Base-by-base conservation (phyloP, 2,329 filamentous ascomycete species). In the Fusarium sp. region DNA sequence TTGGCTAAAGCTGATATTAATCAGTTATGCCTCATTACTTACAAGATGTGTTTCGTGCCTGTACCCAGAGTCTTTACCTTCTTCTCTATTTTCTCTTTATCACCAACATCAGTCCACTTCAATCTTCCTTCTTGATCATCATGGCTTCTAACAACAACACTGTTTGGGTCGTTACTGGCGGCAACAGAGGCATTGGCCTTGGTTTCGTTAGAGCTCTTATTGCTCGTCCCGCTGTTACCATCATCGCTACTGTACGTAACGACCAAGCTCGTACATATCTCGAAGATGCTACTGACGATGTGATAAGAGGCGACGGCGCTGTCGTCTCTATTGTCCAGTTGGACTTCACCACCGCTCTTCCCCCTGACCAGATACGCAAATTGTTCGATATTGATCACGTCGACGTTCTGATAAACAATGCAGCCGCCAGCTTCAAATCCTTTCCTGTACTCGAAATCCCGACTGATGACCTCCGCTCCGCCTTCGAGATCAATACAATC, bases 331-430 rank as follows among this genome's bases (percentile, higher is more conserved):
- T 84, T 7, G 72, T 84, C 28, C 78, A 81, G 50, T 76, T 86
- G 57, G 83, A 87, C 47, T 78, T 80, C 16, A 76, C 74, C 4
- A 62, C 44, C 1, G 81, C 81, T 15, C 70, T 80, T 4, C 42
- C 78, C 5, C 65, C 74, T 16, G 47, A 59, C 0, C 28, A 70
- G 9, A 68, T 79, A 5, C 68, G 65, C 7, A 51, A 66, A 14
- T 75, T 82, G 5, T 77, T 76, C 12, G 66, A 82, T 9, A 62
- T 86, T 70, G 70, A 73, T 20, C 76, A 81, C 24, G 76, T 90
- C n/a, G 86, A 89, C 48, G 76, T 87, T 12, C 81, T 89, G 7
- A 83, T 89, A 68, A 85, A 85, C 64, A 89, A 89, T 67, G 87
- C 87, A 0, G 87, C 83, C 6, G 81, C 75, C 73, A 20, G 76